Evolutionary conservation across 2,329 filamentous ascomycete genomes (phyloP).

Genomic region (Fonsecaea pugnacius): DNA sequence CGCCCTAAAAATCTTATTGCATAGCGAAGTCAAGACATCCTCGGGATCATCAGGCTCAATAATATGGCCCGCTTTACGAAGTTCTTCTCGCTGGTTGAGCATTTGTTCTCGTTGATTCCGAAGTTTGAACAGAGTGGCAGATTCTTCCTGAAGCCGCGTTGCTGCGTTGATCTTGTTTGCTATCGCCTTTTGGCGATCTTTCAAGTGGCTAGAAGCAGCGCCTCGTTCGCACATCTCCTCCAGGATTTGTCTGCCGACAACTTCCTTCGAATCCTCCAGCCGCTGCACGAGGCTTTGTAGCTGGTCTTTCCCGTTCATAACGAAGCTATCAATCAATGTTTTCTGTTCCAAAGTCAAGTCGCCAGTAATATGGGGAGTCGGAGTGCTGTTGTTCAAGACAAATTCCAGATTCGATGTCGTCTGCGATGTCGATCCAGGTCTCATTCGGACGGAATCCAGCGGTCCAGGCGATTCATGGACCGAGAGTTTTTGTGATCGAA

Average conservation of each 20-base stretch:
- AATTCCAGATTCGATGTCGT: conserved; percentile 3
- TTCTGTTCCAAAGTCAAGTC: conserved; percentile 25
- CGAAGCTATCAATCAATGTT: conserved; percentile 26
- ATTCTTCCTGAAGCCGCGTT: conserved; percentile 37
- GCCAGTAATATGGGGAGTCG: conserved; percentile 8
- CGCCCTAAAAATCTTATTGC: conserved; percentile 26
- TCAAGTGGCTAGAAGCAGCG: conserved; percentile 28
- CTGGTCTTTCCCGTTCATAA: conserved; percentile 21
- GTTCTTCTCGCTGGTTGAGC: conserved; percentile 42
- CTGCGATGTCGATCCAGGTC: neutral
- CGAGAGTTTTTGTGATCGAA: neutral
- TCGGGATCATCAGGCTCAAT: conserved; percentile 31
- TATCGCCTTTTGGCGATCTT: conserved; percentile 37
- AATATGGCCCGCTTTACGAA: conserved; percentile 34
- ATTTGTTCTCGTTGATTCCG: conserved; percentile 22
- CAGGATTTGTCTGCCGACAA: conserved; percentile 29
- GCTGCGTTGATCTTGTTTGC: conserved; percentile 46
- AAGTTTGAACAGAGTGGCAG: conserved; percentile 38
- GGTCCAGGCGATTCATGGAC: conserved; percentile 11
- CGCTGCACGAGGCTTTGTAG: conserved; percentile 30
- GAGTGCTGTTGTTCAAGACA: conserved; percentile 22
- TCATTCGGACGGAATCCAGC: neutral
- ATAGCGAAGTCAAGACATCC: conserved; percentile 25
- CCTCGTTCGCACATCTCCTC: conserved; percentile 36
- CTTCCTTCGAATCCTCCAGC: conserved; percentile 31